phyloP scores from a whole-genome alignment of 192 early-diverging fungal genomes.

The Lobosporangium transversale region DNA sequence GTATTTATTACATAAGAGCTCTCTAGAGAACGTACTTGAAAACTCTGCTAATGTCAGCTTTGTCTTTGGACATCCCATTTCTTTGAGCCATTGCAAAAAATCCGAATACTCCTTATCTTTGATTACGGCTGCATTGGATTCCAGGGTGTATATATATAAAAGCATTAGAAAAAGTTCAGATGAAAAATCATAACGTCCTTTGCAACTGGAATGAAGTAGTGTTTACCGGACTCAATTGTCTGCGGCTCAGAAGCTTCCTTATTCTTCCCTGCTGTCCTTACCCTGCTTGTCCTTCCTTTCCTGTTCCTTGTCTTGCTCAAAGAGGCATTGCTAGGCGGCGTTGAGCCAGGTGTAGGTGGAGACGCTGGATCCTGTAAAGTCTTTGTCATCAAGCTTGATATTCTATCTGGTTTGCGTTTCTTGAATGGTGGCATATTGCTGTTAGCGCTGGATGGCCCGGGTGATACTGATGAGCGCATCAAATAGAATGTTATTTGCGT shows the following conservation, averaged over 20 bases:
- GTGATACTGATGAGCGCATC: slow-evolving; percentile 10
- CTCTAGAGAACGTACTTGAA: slow-evolving; percentile 39
- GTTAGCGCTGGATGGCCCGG: not conserved
- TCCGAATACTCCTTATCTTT: slow-evolving; percentile 57
- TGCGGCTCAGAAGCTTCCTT: not conserved
- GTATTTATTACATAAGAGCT: not conserved
- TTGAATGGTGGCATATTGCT: slow-evolving; percentile 26
- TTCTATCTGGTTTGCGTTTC: slow-evolving; percentile 28
- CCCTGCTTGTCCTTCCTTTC: slow-evolving; percentile 37
- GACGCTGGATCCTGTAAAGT: not conserved
- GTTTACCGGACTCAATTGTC: slow-evolving; percentile 31
- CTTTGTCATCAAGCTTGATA: not conserved
- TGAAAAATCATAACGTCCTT: too few species aligned
- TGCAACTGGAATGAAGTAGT: not conserved
- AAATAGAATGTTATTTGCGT: too few species aligned
- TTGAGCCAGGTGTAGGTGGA: not conserved
- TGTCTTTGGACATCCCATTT: slow-evolving; percentile 58
- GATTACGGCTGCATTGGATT: slow-evolving; percentile 43
- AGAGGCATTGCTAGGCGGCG: not conserved
- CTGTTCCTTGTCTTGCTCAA: not conserved
- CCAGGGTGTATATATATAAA: not conserved
- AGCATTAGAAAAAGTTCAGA: not conserved
- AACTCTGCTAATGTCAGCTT: slow-evolving; percentile 66
- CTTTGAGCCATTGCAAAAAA: slow-evolving; percentile 61
- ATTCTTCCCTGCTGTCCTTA: slow-evolving; percentile 10